These are phyloP conservation scores for Suillus occidentalis DNA, from an alignment of 768 basidiomycete species.

Conservation along the genomic window DNA sequence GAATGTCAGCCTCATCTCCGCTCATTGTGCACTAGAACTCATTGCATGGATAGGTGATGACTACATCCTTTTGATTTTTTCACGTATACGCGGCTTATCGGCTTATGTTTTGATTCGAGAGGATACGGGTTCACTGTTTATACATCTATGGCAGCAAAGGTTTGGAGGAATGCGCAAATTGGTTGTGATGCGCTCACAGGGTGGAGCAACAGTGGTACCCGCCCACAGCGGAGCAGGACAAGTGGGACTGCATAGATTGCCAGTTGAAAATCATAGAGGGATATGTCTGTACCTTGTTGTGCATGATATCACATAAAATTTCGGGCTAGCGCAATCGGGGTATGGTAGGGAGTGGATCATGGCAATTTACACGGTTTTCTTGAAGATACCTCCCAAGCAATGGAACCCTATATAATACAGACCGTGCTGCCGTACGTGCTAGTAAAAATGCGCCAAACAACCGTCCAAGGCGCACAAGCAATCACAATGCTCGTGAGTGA, in stretches of 20 bases:
- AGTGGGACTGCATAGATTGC: conserved; percentile 6
- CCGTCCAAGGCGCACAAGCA: neutral
- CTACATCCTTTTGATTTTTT: too few species aligned
- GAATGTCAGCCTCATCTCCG: too few species aligned
- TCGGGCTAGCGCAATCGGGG: conserved; percentile 9
- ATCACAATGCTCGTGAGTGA: neutral
- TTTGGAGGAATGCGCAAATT: conserved; percentile 3
- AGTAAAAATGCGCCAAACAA: neutral
- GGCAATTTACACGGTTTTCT: conserved; percentile 9
- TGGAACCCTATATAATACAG: too few species aligned
- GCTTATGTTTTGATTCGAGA: neutral
- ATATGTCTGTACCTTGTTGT: conserved; percentile 7
- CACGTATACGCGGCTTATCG: too few species aligned
- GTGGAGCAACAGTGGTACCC: conserved; percentile 7
- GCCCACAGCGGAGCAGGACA: conserved; percentile 5
- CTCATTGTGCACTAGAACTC: too few species aligned
- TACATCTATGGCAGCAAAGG: conserved; percentile 8
- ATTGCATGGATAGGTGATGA: too few species aligned
- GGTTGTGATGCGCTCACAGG: conserved; percentile 8
- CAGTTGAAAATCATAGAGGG: conserved; percentile 2
- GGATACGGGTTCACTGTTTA: conserved; percentile 6
- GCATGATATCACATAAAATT: neutral
- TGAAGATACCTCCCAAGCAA: neutral
- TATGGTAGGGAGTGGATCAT: conserved; percentile 6
- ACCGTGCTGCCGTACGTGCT: neutral